These are phyloP conservation scores for Eucalyptus polybractea DNA, from an alignment of 345 rosid genomes.

Conservation along the genomic window DNA sequence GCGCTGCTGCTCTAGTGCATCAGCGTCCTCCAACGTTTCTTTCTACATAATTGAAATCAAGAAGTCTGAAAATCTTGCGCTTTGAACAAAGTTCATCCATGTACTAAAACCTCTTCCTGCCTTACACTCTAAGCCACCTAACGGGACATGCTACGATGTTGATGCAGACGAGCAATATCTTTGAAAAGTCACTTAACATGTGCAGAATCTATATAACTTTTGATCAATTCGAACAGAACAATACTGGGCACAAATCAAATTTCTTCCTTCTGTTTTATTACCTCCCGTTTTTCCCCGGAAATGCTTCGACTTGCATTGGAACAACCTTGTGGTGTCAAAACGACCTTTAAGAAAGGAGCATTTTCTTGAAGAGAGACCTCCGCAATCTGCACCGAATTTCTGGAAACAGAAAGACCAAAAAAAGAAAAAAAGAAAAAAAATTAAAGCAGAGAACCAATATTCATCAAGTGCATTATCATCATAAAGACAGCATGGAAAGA, in stretches of 20 bases:
- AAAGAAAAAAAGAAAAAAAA: background rate
- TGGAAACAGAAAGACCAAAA: background rate
- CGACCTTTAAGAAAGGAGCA: slow-evolving; percentile 32
- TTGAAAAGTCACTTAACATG: background rate
- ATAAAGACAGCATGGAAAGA: background rate
- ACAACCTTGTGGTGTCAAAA: slow-evolving; percentile 8
- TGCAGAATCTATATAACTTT: background rate
- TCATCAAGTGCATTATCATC: background rate
- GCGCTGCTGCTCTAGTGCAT: background rate
- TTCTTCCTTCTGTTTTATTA: background rate
- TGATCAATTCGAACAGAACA: background rate
- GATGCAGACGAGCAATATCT: background rate
- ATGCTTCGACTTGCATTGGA: slow-evolving; percentile 1
- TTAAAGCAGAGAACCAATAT: background rate
- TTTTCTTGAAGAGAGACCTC: slow-evolving; percentile 28
- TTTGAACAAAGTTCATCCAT: background rate
- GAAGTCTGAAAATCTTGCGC: background rate
- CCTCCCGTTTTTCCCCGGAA: slow-evolving; percentile 17
- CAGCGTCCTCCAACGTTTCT: background rate
- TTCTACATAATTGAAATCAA: background rate
- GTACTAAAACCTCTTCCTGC: background rate
- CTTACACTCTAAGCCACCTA: background rate
- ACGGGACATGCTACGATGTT: background rate
- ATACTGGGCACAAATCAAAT: background rate
- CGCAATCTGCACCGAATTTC: slow-evolving; percentile 31